A percentile compares a stretch with the other conserved stretches of the same genome.
Conservation (phyloP, 2,329 filamentous ascomycete genomes). For the Diaporthe caulivora region DNA sequence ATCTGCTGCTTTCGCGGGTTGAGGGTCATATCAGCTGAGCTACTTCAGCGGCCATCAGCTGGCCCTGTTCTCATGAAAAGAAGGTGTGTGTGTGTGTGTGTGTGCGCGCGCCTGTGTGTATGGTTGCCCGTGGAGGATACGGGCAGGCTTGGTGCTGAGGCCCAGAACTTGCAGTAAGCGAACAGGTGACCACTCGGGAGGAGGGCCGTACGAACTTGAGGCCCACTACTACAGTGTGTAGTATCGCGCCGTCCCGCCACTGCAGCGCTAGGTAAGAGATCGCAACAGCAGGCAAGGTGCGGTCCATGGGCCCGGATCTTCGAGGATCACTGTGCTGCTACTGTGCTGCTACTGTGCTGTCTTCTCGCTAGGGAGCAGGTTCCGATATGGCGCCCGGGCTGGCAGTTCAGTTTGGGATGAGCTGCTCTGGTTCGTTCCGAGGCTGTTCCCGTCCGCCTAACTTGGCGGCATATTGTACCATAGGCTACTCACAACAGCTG, state of each 20-base stretch:
- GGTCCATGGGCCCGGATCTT: slow-evolving; percentile 11
- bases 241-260: slow-evolving; percentile 28
- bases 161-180: slow-evolving; percentile 13
- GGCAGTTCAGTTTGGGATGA: neutral
- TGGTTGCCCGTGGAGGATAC: neutral
- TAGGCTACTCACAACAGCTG: neutral
- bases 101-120: neutral
- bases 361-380: neutral
- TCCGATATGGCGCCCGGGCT: slow-evolving; percentile 5
- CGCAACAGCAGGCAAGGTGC: slow-evolving; percentile 8
- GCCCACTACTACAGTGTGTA: slow-evolving; percentile 29
- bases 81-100: too few relatives aligned
- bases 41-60: slow-evolving; percentile 3
- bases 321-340: slow-evolving; percentile 17
- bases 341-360: slow-evolving; percentile 14
- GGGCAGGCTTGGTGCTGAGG: slow-evolving; percentile 6
- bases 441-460: slow-evolving; percentile 15
- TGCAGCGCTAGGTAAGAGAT: slow-evolving; percentile 31
- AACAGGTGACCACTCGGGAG: slow-evolving; percentile 17
- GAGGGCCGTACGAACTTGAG: slow-evolving; percentile 24
- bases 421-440: slow-evolving; percentile 14
- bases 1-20: neutral
- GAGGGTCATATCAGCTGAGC: neutral
- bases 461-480: slow-evolving; percentile 17
- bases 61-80: slow-evolving; percentile 1